These are phyloP conservation scores for Middelhovenomyces tepae DNA, from an alignment of 805 yeast genomes.

Conservation along the genomic window DNA sequence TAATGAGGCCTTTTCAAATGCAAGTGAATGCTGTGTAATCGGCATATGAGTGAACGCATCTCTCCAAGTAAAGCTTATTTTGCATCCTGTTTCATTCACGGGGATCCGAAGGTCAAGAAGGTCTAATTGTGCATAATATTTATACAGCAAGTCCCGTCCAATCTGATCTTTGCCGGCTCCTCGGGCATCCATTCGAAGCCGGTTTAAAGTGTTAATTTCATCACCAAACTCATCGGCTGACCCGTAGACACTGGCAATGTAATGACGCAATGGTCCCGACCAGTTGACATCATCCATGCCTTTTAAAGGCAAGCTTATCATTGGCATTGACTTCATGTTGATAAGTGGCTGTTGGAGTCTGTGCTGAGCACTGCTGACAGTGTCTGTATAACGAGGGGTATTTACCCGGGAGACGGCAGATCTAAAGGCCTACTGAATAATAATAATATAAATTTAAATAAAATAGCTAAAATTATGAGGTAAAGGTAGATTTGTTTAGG, in stretches of 20 bases:
- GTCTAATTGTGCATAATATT: constrained; percentile 76
- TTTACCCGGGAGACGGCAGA: too few species aligned
- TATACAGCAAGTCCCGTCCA: constrained; percentile 48
- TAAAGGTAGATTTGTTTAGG: too few species aligned
- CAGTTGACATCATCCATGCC: constrained; percentile 56
- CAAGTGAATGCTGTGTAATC: constrained; percentile 64
- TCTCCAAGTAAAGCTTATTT: constrained; percentile 62
- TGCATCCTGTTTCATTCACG: constrained; percentile 43
- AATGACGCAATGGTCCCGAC: constrained; percentile 49
- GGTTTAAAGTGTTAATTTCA: constrained; percentile 48
- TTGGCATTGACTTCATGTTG: constrained; percentile 10
- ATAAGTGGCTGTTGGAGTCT: not conserved
- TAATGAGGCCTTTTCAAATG: constrained; percentile 82
- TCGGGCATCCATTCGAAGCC: constrained; percentile 49
- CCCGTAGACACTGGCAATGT: constrained; percentile 57
- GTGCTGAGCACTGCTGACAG: too few species aligned
- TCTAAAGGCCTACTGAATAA: too few species aligned
- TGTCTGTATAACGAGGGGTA: too few species aligned
- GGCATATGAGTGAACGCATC: constrained; percentile 52
- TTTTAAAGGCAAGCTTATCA: constrained; percentile 31
- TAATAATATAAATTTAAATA: too few species aligned
- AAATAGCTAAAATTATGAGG: too few species aligned
- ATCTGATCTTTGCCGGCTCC: constrained; percentile 38
- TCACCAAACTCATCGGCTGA: constrained; percentile 44
- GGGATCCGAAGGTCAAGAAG: constrained; percentile 72